Conservation (phyloP, 1,139 yeast species). For the Candida sojae region DNA sequence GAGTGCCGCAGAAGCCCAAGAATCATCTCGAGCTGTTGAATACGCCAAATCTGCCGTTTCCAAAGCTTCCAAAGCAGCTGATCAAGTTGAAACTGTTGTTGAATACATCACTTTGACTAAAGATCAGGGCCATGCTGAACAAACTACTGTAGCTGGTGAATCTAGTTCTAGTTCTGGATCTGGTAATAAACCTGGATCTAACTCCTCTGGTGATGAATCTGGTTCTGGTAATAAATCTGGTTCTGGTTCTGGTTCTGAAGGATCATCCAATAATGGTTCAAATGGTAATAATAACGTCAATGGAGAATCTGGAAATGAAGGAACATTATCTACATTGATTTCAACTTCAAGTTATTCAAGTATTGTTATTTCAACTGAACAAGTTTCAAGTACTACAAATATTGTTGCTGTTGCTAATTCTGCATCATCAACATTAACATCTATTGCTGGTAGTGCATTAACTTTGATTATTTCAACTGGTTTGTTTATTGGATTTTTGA, state of each 20-base stretch:
- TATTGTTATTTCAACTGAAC: not conserved
- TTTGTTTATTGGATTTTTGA: not conserved
- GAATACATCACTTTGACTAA: not conserved
- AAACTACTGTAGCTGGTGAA: not conserved
- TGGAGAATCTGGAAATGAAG: no score
- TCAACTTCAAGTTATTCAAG: no score
- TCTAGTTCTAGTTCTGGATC: not conserved
- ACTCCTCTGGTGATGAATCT: not conserved
- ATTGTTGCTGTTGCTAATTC: not conserved
- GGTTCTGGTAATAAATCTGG: not conserved
- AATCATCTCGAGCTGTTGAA: slow-evolving; percentile 8
- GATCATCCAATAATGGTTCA: no score
- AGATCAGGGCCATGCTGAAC: no score
- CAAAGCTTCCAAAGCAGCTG: slow-evolving; percentile 11
- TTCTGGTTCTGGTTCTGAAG: not conserved
- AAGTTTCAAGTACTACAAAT: slow-evolving; percentile 2
- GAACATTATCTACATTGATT: no score
- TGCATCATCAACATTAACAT: not conserved
- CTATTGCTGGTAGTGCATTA: not conserved
- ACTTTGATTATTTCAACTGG: not conserved
- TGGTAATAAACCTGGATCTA: not conserved
- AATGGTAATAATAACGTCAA: no score
- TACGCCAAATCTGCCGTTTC: slow-evolving; percentile 10
- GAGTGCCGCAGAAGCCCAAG: slow-evolving; percentile 10
- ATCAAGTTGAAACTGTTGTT: slow-evolving; percentile 4